phyloP scores from a whole-genome alignment of 2,329 filamentous ascomycete species.

The Alternaria tenuissima region DNA sequence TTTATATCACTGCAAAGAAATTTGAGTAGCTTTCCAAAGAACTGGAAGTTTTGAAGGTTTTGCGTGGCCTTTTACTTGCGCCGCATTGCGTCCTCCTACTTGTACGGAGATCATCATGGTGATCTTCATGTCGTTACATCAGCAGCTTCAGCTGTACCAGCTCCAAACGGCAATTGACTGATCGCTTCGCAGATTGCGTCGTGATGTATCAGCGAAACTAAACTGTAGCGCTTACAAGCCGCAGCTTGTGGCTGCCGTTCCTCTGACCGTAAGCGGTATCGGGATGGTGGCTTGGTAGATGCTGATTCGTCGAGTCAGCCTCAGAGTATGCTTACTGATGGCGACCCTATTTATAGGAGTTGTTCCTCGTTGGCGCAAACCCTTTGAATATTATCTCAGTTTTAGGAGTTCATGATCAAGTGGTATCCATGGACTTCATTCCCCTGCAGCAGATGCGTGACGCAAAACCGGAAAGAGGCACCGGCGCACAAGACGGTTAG shows the following conservation, averaged over 20 bases:
- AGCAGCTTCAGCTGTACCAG: neutral
- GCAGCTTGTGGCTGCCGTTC: conserved; percentile 22
- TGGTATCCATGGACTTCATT: neutral
- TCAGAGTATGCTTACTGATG: conserved; percentile 3
- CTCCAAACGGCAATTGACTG: conserved; percentile 10
- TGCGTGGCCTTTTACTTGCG: neutral
- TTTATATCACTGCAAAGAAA: neutral
- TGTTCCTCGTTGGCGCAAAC: neutral
- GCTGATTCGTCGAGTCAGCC: conserved; percentile 12
- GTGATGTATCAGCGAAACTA: conserved; percentile 1
- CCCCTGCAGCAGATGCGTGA: neutral
- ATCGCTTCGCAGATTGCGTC: neutral
- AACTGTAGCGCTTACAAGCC: conserved; percentile 23
- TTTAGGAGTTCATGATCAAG: neutral
- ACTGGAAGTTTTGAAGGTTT: neutral
- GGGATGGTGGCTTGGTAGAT: conserved; percentile 17
- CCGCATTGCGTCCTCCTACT: neutral
- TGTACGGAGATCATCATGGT: neutral
- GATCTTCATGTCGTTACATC: conserved; percentile 1
- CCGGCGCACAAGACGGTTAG: neutral
- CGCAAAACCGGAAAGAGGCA: neutral
- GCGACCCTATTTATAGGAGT: conserved; percentile 3
- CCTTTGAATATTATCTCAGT: neutral
- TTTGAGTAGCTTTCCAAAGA: neutral
- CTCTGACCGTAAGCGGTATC: conserved; percentile 18